Evolutionary conservation across 2,329 filamentous ascomycete genomes (phyloP).

Genomic region (Hypomyces perniciosus): DNA sequence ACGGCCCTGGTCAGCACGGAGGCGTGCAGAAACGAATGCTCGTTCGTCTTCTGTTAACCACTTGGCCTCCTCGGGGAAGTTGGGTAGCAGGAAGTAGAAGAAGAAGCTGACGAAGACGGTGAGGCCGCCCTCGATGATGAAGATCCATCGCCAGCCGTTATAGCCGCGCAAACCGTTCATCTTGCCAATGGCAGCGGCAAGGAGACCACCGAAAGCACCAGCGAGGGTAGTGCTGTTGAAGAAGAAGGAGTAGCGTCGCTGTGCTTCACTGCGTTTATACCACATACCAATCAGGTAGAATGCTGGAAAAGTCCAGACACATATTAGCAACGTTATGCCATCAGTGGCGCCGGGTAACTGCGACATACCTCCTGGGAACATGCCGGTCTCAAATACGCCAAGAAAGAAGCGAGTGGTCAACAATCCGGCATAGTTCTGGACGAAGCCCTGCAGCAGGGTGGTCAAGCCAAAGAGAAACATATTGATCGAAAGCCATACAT

Average conservation of each 20-base stretch:
- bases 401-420: conserved; percentile 81
- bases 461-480: conserved; percentile 80
- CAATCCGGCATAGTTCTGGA: conserved; percentile 70
- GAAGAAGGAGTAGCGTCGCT: conserved; percentile 90
- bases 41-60: conserved; percentile 70
- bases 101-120: conserved; percentile 56
- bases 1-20: conserved; percentile 61
- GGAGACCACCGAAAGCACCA: conserved; percentile 77
- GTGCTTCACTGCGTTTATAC: conserved; percentile 83
- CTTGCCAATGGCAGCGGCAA: conserved; percentile 83
- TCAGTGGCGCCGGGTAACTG: neutral
- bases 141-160: conserved; percentile 73
- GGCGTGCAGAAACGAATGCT: conserved; percentile 57
- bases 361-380: conserved; percentile 48
- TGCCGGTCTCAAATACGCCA: conserved; percentile 68
- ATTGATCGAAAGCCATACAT: conserved; percentile 69
- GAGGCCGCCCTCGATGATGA: conserved; percentile 67
- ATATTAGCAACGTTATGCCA: neutral
- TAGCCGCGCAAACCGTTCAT: conserved; percentile 69
- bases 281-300: conserved; percentile 78
- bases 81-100: conserved; percentile 65
- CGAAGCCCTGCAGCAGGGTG: conserved; percentile 70
- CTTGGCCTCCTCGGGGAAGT: conserved; percentile 67
- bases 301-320: conserved; percentile 21
- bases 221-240: conserved; percentile 77